Base-by-base conservation (phyloP, 441 rosid species). In the Daphne laureola region DNA sequence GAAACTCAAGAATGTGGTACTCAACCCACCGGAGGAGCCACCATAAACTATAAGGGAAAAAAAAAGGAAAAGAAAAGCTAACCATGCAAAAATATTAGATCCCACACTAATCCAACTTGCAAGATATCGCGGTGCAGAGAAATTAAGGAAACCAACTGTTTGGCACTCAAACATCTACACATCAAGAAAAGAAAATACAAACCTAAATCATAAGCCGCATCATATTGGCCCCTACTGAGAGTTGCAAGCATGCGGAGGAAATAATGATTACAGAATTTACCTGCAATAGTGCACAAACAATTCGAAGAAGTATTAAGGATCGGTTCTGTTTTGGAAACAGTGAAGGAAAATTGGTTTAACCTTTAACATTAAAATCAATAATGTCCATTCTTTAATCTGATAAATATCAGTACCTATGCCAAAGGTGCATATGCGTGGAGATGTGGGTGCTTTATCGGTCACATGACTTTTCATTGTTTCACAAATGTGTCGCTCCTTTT, bases 181-280 rank as follows among this genome's bases (percentile, higher is more conserved):
- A 9, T 31, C 38, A 31, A 31, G 11, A 9, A 13, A 21, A 18
- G 13, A 3, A 16, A 18, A 21, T 49, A 47, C 53, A 25, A 49
- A 87, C 96, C 92, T 78, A 75, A 31, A 47, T 77, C 84, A 61
- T 58, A 71, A 26, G 92, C 94, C 51, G 87, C 85, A 67, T 76
- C 90, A 55, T 79, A 76, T 18, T 82, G 77, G 15, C 99, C 99
- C 55, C 79, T 73, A 65, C 95, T 71, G 48, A 84, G 58, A 51
- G 56, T 74, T 15, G 98, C 81, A 72, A 90, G 94, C 86, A 71
- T 82, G 62, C 64, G 80, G 47, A 94, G 75, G 81, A 94, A 94
- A 78, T 90, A 67, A 62, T 94, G 98, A 76, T 94, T 94, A 68
- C 99, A 90, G 72, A 73, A 90, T 53, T 82, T 52, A 72, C 98